Evolutionary conservation across 2,329 filamentous ascomycete species (phyloP).

Genomic region (Fusarium pilosicola): DNA sequence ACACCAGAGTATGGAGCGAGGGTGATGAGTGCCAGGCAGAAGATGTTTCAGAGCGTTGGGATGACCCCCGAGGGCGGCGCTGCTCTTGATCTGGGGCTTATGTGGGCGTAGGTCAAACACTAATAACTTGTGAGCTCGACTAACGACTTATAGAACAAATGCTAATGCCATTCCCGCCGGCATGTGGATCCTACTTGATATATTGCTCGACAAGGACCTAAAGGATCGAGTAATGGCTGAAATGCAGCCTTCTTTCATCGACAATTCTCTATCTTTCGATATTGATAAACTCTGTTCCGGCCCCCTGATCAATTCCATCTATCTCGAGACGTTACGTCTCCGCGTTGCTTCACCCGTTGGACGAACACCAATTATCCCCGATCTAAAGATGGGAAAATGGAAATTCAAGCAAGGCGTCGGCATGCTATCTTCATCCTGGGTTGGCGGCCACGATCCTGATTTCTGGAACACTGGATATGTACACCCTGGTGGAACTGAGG

Average conservation of each 20-base stretch:
- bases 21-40: constrained; percentile 41
- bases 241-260: constrained; percentile 18
- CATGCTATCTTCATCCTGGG: constrained; percentile 31
- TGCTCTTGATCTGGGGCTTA: constrained; percentile 36
- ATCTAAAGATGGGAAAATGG: constrained; percentile 40
- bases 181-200: constrained; percentile 36
- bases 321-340: constrained; percentile 49
- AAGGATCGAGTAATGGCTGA: constrained; percentile 21
- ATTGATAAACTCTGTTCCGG: constrained; percentile 33
- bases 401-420: constrained; percentile 17
- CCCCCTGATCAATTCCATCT: constrained; percentile 50
- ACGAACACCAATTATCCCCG: constrained; percentile 22
- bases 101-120: constrained; percentile 32
- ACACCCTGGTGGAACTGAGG: not conserved
- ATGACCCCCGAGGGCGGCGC: constrained; percentile 23
- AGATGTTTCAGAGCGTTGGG: constrained; percentile 23
- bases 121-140: accelerated
- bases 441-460: constrained; percentile 10
- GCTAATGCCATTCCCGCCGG: constrained; percentile 38
- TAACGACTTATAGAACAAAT: not conserved
- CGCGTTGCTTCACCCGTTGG: constrained; percentile 35
- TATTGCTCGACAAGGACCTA: constrained; percentile 15
- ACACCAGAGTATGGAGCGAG: constrained; percentile 38
- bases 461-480: constrained; percentile 35
- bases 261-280: constrained; percentile 19